phyloP scores from a whole-genome alignment of 192 early-diverging fungal genomes.

The Allomyces arbusculus region DNA sequence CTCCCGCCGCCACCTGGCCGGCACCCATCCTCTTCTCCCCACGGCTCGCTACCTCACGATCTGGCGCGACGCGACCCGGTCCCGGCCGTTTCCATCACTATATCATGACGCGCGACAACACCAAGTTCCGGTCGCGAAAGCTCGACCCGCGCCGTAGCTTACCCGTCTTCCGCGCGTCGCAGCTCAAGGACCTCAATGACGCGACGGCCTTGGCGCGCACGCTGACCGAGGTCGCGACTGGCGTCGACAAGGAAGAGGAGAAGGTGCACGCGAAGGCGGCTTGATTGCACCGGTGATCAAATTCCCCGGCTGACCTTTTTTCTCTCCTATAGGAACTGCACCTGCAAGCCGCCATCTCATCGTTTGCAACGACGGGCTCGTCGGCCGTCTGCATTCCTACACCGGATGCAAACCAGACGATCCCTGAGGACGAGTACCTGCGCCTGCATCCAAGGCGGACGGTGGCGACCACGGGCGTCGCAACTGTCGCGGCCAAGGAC shows the following conservation, averaged over 20 bases:
- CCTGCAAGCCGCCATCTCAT: constrained; percentile 73
- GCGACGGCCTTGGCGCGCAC: constrained; percentile 40
- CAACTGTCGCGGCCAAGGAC: too few species aligned
- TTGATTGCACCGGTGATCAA: constrained; percentile 1
- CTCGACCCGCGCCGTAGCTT: constrained; percentile 70
- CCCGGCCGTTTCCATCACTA: too few species aligned
- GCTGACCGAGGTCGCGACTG: constrained; percentile 58
- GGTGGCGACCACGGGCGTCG: too few species aligned
- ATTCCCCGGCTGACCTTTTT: not conserved
- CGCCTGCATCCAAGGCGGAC: too few species aligned
- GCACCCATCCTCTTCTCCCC: too few species aligned
- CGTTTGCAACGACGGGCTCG: constrained; percentile 37
- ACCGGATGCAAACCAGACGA: constrained; percentile 63
- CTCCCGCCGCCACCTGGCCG: too few species aligned
- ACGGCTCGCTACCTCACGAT: too few species aligned
- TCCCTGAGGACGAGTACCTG: constrained; percentile 23
- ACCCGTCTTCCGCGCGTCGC: constrained; percentile 54
- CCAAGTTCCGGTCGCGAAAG: constrained; percentile 54
- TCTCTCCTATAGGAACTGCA: constrained; percentile 60
- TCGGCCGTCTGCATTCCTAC: constrained; percentile 63
- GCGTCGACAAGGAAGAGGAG: constrained; percentile 97
- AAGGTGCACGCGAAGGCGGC: constrained; percentile 26
- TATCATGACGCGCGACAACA: too few species aligned
- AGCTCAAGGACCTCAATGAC: constrained; percentile 69
- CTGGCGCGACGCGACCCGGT: too few species aligned